These are phyloP conservation scores for Hirschioporus abietinus DNA, from an alignment of 768 basidiomycete genomes.

Conservation along the genomic window DNA sequence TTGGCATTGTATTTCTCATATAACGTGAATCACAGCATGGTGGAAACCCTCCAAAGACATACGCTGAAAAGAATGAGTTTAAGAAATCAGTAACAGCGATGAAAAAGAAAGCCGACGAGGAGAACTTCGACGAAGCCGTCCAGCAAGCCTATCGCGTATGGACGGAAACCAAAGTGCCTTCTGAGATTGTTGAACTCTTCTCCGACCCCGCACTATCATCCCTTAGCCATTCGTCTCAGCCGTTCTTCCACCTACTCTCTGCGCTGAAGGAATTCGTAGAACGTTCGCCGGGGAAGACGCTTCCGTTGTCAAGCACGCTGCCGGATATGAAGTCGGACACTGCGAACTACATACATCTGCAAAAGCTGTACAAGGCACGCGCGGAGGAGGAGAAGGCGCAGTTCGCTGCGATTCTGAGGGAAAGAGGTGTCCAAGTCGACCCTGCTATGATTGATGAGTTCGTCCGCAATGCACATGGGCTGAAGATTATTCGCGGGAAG, in stretches of 20 bases:
- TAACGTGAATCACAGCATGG: conserved; percentile 46
- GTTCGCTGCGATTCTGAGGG: conserved; percentile 39
- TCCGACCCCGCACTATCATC: conserved; percentile 48
- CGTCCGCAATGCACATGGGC: conserved; percentile 73
- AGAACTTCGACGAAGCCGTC: conserved; percentile 96
- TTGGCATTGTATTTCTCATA: background rate
- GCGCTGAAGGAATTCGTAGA: conserved; percentile 64
- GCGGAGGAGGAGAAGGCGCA: conserved; percentile 62
- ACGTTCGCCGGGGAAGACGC: conserved; percentile 47
- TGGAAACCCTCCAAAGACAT: conserved; percentile 48
- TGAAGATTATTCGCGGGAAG: conserved; percentile 60
- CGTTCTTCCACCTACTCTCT: conserved; percentile 75
- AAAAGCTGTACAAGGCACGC: conserved; percentile 75
- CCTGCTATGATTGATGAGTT: conserved; percentile 61
- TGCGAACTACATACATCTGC: conserved; percentile 72
- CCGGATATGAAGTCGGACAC: conserved; percentile 98
- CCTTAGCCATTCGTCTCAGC: conserved; percentile 41
- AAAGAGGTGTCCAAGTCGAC: conserved; percentile 34
- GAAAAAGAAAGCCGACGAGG: conserved; percentile 79
- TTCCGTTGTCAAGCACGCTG: conserved; percentile 81
- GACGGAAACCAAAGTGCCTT: conserved; percentile 64
- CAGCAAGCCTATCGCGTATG: conserved; percentile 82
- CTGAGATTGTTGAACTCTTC: conserved; percentile 62
- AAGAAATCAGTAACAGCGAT: conserved; percentile 58
- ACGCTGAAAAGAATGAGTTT: conserved; percentile 71